phyloP scores from a whole-genome alignment of 2,329 filamentous ascomycete genomes.

The Pseudogymnoascus sp. region DNA sequence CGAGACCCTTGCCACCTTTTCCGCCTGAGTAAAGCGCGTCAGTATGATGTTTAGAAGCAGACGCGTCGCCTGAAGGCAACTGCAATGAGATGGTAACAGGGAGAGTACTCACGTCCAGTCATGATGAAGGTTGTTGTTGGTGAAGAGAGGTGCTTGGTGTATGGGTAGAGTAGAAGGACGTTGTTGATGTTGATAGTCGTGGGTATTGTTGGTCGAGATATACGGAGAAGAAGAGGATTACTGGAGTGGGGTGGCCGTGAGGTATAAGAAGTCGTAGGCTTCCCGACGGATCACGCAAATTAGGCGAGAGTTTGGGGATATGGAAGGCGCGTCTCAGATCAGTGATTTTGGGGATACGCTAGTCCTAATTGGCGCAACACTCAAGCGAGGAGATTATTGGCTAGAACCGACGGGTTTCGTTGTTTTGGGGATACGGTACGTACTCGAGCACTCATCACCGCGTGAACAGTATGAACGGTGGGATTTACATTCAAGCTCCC shows the following conservation, averaged over 20 bases:
- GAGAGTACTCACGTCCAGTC: slow-evolving; percentile 47
- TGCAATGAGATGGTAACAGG: not conserved
- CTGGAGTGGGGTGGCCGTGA: slow-evolving; percentile 13
- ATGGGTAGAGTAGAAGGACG: slow-evolving; percentile 7
- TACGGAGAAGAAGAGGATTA: not conserved
- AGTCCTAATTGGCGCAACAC: not conserved
- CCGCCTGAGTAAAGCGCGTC: slow-evolving; percentile 55
- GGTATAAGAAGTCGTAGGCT: slow-evolving; percentile 14
- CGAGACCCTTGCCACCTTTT: slow-evolving; percentile 95
- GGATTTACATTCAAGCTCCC: not conserved
- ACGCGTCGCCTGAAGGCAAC: slow-evolving; percentile 16
- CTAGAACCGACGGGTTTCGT: not conserved
- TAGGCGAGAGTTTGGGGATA: slow-evolving; percentile 13
- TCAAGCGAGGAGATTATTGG: not conserved
- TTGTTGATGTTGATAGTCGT: slow-evolving; percentile 12
- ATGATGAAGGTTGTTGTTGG: slow-evolving; percentile 37
- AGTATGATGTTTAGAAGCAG: slow-evolving; percentile 30
- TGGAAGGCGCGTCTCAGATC: not conserved
- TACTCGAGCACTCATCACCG: not conserved
- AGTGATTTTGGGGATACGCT: slow-evolving; percentile 6
- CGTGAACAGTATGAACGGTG: not conserved
- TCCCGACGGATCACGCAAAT: slow-evolving; percentile 17
- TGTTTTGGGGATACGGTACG: not conserved
- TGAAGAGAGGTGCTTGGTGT: slow-evolving; percentile 14
- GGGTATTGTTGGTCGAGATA: not conserved